Evolutionary conservation across 148 eudicot species (phyloP).

Genomic region (Spergularia marina): DNA sequence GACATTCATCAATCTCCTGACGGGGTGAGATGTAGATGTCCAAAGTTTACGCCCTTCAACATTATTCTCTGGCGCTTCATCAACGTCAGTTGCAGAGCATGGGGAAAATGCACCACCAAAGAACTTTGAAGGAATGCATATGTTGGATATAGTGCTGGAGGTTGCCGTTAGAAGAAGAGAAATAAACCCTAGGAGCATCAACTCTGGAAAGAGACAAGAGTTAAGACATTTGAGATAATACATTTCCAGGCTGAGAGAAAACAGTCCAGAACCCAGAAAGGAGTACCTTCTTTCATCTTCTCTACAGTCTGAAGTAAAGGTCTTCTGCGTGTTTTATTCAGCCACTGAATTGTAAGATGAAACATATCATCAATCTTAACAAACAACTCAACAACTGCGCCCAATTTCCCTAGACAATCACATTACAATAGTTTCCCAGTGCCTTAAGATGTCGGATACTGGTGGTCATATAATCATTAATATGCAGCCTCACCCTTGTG

Average conservation of each 20-base stretch:
- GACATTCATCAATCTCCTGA: constrained; percentile 57
- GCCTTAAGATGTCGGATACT: not conserved
- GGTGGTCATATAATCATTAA: no score
- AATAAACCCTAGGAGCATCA: constrained; percentile 97
- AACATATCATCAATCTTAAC: constrained; percentile 5
- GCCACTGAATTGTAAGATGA: constrained; percentile 56
- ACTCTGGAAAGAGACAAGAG: constrained; percentile 46
- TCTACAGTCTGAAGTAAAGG: constrained; percentile 92
- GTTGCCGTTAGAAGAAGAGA: constrained; percentile 92
- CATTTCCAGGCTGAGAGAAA: not conserved
- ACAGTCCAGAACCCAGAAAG: not conserved
- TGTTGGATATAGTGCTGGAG: constrained; percentile 72
- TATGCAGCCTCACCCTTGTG: no score
- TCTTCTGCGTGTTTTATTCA: constrained; percentile 67
- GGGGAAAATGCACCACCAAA: constrained; percentile 78
- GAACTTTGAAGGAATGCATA: constrained; percentile 80
- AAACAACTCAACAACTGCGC: not conserved
- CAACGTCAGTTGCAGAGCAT: constrained; percentile 56
- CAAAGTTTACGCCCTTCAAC: constrained; percentile 57
- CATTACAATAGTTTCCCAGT: not conserved
- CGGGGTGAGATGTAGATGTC: constrained; percentile 37
- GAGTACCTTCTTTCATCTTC: constrained; percentile 97
- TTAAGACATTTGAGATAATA: constrained; percentile 9
- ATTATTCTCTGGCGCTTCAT: constrained; percentile 42
- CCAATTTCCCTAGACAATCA: not conserved